Base-by-base conservation (phyloP, 257 asterid species). In the Sherardia arvensis region DNA sequence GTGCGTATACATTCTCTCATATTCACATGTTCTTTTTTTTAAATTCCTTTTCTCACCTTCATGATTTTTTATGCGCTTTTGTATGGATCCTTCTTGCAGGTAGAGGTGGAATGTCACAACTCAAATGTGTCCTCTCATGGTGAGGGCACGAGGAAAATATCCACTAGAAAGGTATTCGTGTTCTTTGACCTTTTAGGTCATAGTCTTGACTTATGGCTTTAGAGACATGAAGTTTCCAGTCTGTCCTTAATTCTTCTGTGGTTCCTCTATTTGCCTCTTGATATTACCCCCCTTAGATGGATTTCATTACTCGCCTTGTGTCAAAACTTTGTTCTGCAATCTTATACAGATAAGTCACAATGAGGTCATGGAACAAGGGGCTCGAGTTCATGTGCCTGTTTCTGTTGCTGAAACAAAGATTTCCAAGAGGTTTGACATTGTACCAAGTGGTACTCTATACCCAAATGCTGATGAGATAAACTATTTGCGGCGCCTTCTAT, bases 381-480 rank as follows among this genome's bases (percentile, higher is more conserved):
- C 79, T 2, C 83, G 79, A 83, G 75, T 89, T 62, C 75, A 72
- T 60, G 88, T 81, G 51, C 95, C 99, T 23, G 84, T 87, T 66
- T 76, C 96, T 45, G 69, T 85, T 71, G 96, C 88, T 65, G 96
- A 89, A 78, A 59, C 83, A 77, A 87, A 66, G 69, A 71, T 89
- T 47, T 82, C 88, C 53, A 89, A 81, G 85, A 88, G 97, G 78
- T 89, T 84, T 74, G 93, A 84, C 73, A 85, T 87, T 59, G 89
- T 87, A 73, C 97, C 99, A 8, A 81, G 87, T 65, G 97, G 90
- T 67, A 89, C 96, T 49, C 67, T 79, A 38, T 77, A 84, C 67
- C 99, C 97, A 56, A 92, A 92, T 85, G 97, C 97, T 23, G 99
- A 92, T 69, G 99, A 92, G 83, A 92, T 92, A 61, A 79, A 80